phyloP scores from a whole-genome alignment of 2,329 filamentous ascomycete genomes.

The Penicillium olsonii region DNA sequence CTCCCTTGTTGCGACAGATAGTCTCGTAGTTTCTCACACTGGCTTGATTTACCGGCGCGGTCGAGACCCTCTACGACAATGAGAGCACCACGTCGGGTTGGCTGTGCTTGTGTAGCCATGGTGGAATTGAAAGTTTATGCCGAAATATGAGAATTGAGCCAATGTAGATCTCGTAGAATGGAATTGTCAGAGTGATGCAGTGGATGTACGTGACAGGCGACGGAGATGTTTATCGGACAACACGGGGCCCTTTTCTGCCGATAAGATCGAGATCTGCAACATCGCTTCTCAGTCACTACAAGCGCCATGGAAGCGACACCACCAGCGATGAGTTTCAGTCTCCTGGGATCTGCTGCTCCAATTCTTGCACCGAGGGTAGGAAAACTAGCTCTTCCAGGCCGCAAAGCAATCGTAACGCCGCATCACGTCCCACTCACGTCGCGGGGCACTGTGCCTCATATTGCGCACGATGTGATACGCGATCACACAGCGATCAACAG shows the following conservation, averaged over 20 bases:
- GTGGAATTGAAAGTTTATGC: neutral
- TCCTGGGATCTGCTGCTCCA: conserved; percentile 35
- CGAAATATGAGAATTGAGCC: neutral
- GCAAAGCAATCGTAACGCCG: conserved; percentile 75
- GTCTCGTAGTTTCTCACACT: conserved; percentile 69
- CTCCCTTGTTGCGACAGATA: conserved; percentile 54
- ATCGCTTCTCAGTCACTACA: conserved; percentile 15
- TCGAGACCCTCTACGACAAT: conserved; percentile 88
- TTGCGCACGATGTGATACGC: conserved; percentile 79
- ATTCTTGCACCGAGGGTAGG: conserved; percentile 65
- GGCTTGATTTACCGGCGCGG: conserved; percentile 87
- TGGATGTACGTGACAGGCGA: neutral
- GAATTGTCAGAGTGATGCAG: neutral
- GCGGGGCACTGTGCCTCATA: conserved; percentile 79
- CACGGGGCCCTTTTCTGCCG: conserved; percentile 21
- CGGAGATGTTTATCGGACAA: conserved; percentile 13
- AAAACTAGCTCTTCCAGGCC: conserved; percentile 61
- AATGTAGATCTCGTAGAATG: neutral
- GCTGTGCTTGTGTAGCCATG: conserved; percentile 3
- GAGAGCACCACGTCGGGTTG: conserved; percentile 63
- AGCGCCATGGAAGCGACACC: conserved; percentile 32
- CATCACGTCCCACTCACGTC: conserved; percentile 80
- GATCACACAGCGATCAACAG: conserved; percentile 67
- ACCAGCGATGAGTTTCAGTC: conserved; percentile 40
- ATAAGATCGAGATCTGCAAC: conserved; percentile 18